phyloP scores from a whole-genome alignment of 768 basidiomycete genomes.

The Tubosaeta sp. region DNA sequence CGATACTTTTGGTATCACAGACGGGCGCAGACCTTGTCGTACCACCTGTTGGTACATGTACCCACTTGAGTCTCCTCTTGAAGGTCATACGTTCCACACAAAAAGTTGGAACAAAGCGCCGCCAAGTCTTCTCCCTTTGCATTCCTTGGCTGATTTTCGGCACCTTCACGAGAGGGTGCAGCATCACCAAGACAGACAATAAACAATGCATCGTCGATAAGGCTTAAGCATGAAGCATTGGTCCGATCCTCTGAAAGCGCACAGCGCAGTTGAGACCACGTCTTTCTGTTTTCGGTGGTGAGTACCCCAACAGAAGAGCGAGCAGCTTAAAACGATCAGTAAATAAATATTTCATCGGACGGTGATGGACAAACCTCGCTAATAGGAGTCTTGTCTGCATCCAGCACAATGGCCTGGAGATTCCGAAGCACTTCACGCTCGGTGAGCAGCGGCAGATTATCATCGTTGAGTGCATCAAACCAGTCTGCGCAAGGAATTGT shows the following conservation, averaged over 20 bases:
- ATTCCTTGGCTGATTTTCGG: slow-evolving; percentile 4
- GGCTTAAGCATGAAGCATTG: slow-evolving; percentile 76
- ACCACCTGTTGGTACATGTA: slow-evolving; percentile 95
- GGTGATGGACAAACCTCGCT: slow-evolving; percentile 40
- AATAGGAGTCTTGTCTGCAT: slow-evolving; percentile 79
- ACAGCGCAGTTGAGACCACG: slow-evolving; percentile 77
- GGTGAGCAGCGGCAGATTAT: slow-evolving; percentile 76
- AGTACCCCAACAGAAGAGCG: slow-evolving; percentile 86
- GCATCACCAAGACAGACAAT: slow-evolving; percentile 89
- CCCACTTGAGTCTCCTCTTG: slow-evolving; percentile 87
- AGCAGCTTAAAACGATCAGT: slow-evolving; percentile 50
- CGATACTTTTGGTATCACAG: background rate
- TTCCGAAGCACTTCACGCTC: slow-evolving; percentile 88
- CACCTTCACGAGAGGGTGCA: slow-evolving; percentile 33
- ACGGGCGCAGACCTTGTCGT: slow-evolving; percentile 63
- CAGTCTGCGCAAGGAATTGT: slow-evolving; percentile 54
- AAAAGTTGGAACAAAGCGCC: slow-evolving; percentile 84
- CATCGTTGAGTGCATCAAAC: slow-evolving; percentile 89
- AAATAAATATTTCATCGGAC: too few relatives aligned
- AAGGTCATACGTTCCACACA: slow-evolving; percentile 88
- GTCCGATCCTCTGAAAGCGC: slow-evolving; percentile 62
- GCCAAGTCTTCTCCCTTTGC: slow-evolving; percentile 55
- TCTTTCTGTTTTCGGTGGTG: slow-evolving; percentile 90
- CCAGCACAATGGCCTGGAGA: slow-evolving; percentile 82
- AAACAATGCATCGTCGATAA: slow-evolving; percentile 89